These are phyloP conservation scores for Diaporthe humulicola DNA, from an alignment of 2,329 filamentous ascomycete genomes.

Conservation along the genomic window DNA sequence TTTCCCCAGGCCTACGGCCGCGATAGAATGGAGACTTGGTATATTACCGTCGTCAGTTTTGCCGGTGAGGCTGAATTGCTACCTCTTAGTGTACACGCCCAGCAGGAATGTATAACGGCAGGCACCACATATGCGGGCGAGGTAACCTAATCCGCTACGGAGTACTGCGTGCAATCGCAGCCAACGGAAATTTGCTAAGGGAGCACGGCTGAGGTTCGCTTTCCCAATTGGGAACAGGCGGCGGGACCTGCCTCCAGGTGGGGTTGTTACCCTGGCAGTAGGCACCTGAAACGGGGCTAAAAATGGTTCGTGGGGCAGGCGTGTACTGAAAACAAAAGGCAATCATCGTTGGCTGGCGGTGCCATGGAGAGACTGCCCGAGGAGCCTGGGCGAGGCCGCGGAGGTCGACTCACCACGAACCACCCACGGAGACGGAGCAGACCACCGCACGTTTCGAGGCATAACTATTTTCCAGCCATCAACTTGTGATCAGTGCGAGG, in stretches of 20 bases:
- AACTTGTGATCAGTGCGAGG: conserved; percentile 25
- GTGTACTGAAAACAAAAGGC: conserved; percentile 21
- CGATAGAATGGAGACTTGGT: not conserved
- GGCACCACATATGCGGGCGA: not conserved
- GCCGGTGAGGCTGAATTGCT: conserved; percentile 20
- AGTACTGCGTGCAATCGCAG: not conserved
- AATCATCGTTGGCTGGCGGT: conserved; percentile 11
- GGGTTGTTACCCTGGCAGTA: not conserved
- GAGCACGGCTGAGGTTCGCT: conserved; percentile 4
- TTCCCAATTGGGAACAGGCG: conserved; percentile 8
- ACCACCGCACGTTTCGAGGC: conserved; percentile 21
- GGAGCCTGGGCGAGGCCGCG: not conserved
- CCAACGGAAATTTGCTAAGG: conserved; percentile 25
- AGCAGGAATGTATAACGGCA: not conserved
- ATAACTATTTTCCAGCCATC: conserved; percentile 11
- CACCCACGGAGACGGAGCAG: not conserved
- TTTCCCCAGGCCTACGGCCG: conserved; percentile 1
- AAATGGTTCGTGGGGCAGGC: conserved; percentile 24
- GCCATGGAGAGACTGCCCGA: not conserved
- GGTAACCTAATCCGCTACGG: conserved; percentile 3
- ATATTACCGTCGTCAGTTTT: conserved; percentile 26
- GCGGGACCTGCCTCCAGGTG: not conserved
- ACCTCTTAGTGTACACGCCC: not conserved
- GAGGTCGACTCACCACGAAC: not conserved
- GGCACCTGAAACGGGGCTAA: conserved; percentile 25